phyloP scores from a whole-genome alignment of 2,329 filamentous ascomycete species.

The Xenosphaeropsis pyriputrescens region DNA sequence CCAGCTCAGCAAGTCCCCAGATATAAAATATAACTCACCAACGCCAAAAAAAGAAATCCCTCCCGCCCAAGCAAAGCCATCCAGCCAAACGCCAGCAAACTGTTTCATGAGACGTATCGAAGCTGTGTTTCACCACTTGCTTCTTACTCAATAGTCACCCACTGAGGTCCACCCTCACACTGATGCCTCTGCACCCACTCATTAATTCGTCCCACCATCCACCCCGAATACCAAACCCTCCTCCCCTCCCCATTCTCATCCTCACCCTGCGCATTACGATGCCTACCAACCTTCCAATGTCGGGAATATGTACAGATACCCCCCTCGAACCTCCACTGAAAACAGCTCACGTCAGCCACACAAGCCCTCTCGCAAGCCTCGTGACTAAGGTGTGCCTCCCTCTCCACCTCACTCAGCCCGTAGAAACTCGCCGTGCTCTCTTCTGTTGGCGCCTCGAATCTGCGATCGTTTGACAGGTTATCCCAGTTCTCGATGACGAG shows the following conservation, averaged over 20 bases:
- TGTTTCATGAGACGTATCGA: no score
- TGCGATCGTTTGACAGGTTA: constrained; percentile 32
- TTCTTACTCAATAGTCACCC: no score
- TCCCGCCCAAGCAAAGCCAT: no score
- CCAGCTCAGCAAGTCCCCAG: no score
- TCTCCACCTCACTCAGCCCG: constrained; percentile 25
- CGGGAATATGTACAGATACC: no score
- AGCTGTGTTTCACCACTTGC: no score
- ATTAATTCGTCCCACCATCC: constrained; percentile 1
- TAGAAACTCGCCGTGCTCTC: constrained; percentile 30
- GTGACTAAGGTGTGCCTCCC: constrained; percentile 23
- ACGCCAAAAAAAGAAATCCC: no score
- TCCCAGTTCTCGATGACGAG: constrained; percentile 31
- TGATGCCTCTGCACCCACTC: neutral
- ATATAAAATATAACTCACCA: no score
- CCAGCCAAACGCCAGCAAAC: no score
- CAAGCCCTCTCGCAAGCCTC: constrained; percentile 36
- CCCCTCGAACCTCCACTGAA: constrained; percentile 19
- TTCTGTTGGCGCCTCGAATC: constrained; percentile 25
- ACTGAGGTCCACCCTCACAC: neutral
- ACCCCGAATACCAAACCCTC: constrained; percentile 3
- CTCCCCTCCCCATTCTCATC: constrained; percentile 3
- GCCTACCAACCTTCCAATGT: constrained; percentile 5
- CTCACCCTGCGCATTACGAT: constrained; percentile 3
- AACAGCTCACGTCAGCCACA: constrained; percentile 18